Percentiles rank a stretch among this genome's conserved stretches.
Conservation (phyloP, 1,284 basidiomycete genomes). For the Tetrapyrgos nigripes region DNA sequence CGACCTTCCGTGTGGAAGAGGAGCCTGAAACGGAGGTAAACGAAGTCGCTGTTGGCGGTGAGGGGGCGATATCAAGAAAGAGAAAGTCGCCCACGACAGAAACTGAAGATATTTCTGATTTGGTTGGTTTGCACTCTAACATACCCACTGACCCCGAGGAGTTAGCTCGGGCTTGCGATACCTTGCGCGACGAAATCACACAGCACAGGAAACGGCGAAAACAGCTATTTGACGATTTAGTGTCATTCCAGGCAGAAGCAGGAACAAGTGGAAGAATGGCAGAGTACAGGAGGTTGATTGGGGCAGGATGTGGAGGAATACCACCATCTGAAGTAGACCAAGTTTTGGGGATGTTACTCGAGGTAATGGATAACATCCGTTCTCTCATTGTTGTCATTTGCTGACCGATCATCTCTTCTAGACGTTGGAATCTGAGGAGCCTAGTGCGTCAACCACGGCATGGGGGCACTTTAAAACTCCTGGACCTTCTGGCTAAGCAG, state of each 20-base stretch:
- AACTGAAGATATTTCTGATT: conserved; percentile 66
- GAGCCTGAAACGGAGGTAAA: conserved; percentile 40
- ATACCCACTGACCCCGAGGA: conserved; percentile 64
- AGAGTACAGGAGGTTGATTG: conserved; percentile 87
- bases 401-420: conserved; percentile 30
- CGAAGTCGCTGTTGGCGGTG: conserved; percentile 31
- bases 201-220: conserved; percentile 72
- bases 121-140: conserved; percentile 61
- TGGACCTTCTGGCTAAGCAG: conserved; percentile 4
- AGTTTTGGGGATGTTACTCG: conserved; percentile 82
- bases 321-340: conserved; percentile 84
- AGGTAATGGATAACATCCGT: conserved; percentile 61
- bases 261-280: conserved; percentile 89
- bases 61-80: conserved; percentile 50
- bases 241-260: conserved; percentile 84
- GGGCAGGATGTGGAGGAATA: conserved; percentile 90
- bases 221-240: conserved; percentile 75
- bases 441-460: conserved; percentile 59
- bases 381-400: conserved; percentile 2
- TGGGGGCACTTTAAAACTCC: conserved; percentile 36
- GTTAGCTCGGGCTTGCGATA: conserved; percentile 64
- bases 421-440: conserved; percentile 79
- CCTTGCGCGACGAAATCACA: conserved; percentile 67
- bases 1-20: conserved; percentile 51
- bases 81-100: conserved; percentile 51